Conservation (phyloP, 441 rosid genomes). For the Melastoma candidum region DNA sequence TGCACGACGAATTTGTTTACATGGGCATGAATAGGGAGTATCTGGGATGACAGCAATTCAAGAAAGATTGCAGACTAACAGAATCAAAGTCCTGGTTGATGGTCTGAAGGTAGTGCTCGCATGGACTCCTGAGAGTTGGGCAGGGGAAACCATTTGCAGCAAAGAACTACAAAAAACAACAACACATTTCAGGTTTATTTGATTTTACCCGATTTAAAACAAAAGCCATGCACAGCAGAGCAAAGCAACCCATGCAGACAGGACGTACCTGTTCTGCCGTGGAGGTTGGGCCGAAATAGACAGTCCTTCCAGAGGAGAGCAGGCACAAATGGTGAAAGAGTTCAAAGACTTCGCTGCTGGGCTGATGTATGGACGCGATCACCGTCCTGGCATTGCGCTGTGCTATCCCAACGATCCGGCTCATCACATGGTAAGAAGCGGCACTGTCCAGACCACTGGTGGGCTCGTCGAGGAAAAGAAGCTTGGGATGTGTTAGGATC, state of each 20-base stretch:
- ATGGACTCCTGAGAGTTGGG: constrained; percentile 1
- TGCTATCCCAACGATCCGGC: constrained; percentile 5
- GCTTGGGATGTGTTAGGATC: constrained; percentile 13
- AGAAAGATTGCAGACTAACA: constrained; percentile 1
- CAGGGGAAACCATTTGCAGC: constrained; percentile 5
- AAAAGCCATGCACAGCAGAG: too few relatives aligned
- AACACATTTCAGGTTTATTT: not conserved
- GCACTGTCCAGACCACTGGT: constrained; percentile 17
- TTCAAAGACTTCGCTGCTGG: constrained; percentile 17
- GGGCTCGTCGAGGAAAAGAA: constrained; percentile 16
- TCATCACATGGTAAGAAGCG: constrained; percentile 18
- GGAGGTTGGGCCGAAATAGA: constrained; percentile 10
- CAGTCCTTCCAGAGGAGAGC: constrained; percentile 13
- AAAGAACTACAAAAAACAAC: not conserved
- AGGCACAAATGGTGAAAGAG: constrained; percentile 15
- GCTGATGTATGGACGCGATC: constrained; percentile 14
- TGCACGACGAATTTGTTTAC: not conserved
- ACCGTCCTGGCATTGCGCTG: constrained; percentile 7
- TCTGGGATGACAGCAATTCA: not conserved
- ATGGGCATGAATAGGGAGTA: not conserved
- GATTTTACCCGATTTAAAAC: too few relatives aligned
- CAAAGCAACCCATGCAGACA: too few relatives aligned
- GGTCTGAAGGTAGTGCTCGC: not conserved
- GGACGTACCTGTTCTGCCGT: constrained; percentile 7
- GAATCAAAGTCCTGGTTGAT: constrained; percentile 4